These are phyloP conservation scores for Podaxis sp. DNA, from an alignment of 768 basidiomycete species.

Conservation along the genomic window DNA sequence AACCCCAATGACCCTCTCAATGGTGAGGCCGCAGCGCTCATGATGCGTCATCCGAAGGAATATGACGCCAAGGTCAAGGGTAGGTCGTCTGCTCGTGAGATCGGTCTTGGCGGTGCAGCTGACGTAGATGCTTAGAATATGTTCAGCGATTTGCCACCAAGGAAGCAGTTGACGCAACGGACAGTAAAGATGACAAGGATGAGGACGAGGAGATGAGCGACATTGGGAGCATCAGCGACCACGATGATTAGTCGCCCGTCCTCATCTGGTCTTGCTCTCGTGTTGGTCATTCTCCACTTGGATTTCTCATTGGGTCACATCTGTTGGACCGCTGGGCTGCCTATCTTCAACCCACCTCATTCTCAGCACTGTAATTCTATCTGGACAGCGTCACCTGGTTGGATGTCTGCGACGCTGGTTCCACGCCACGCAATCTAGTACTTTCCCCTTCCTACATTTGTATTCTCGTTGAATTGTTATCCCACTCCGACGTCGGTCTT, in stretches of 20 bases:
- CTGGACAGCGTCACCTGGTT: background rate
- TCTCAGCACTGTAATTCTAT: constrained; percentile 10
- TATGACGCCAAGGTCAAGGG: constrained; percentile 95
- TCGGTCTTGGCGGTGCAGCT: background rate
- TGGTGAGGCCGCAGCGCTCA: constrained; percentile 94
- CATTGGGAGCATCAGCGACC: constrained; percentile 75
- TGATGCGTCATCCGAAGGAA: constrained; percentile 96
- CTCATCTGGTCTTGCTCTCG: background rate
- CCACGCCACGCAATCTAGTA: background rate
- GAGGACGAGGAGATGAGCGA: constrained; percentile 89
- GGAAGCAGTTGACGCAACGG: constrained; percentile 79
- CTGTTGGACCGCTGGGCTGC: constrained; percentile 10
- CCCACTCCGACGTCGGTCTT: constrained; percentile 3
- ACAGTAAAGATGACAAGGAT: constrained; percentile 62
- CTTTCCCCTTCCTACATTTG: constrained; percentile 13
- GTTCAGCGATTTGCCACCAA: constrained; percentile 94
- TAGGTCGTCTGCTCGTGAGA: constrained; percentile 27
- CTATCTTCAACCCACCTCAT: constrained; percentile 1
- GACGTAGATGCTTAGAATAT: constrained; percentile 60
- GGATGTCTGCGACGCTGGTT: background rate
- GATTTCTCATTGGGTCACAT: constrained; percentile 11
- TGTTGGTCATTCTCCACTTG: background rate
- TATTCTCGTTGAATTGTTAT: constrained; percentile 10
- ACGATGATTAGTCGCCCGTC: constrained; percentile 40
- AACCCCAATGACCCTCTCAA: constrained; percentile 98